phyloP scores from a whole-genome alignment of 768 basidiomycete genomes.

The Floccularia luteovirens region DNA sequence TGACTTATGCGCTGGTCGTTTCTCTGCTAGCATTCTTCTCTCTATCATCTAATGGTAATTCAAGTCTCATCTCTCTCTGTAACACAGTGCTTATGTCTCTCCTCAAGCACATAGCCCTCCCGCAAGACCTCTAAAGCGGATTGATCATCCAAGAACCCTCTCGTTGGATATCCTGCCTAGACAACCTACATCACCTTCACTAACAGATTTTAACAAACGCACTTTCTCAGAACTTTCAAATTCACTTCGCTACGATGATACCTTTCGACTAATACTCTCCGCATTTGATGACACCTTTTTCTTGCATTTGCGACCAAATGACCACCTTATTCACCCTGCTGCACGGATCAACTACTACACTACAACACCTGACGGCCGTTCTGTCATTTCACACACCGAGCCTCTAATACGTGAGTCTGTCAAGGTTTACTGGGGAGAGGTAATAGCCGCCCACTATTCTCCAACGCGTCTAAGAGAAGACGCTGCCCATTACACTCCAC shows the following conservation, averaged over 20 bases:
- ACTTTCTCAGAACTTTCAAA: conserved; percentile 26
- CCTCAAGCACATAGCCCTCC: conserved; percentile 38
- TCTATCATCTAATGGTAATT: conserved; percentile 21
- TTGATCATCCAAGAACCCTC: conserved; percentile 41
- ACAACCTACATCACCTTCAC: conserved; percentile 12
- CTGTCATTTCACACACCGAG: conserved; percentile 42
- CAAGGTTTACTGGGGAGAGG: conserved; percentile 69
- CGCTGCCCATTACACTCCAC: conserved; percentile 42
- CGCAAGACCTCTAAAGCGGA: conserved; percentile 38
- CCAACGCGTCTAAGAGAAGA: conserved; percentile 54
- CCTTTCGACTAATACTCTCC: conserved; percentile 60
- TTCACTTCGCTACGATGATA: conserved; percentile 58
- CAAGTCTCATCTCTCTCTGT: conserved; percentile 3
- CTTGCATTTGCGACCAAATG: conserved; percentile 73
- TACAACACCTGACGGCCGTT: conserved; percentile 39
- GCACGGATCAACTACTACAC: conserved; percentile 65
- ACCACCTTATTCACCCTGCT: conserved; percentile 70
- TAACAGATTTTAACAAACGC: conserved; percentile 22
- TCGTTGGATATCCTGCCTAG: conserved; percentile 54
- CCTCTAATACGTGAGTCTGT: conserved; percentile 60
- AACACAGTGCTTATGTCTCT: no score
- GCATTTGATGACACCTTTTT: conserved; percentile 61
- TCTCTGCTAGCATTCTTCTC: conserved; percentile 26
- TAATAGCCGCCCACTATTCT: conserved; percentile 51
- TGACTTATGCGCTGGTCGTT: conserved; percentile 38